Base-by-base conservation (phyloP, 169 alveolate species). In the Neospora caninum region DNA sequence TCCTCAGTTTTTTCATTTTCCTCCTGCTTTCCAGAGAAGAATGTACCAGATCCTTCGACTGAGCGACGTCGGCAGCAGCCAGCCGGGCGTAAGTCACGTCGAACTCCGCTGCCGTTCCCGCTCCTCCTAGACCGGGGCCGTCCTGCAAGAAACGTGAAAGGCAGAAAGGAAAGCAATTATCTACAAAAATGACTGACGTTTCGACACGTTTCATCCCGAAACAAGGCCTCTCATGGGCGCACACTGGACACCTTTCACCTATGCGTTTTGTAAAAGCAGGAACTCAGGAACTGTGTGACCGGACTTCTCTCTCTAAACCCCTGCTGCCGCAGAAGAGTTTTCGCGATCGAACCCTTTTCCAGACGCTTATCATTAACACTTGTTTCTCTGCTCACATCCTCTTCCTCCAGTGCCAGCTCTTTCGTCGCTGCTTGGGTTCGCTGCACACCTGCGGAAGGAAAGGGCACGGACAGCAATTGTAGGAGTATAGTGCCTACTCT, bases 11-110 rank as follows among this genome's bases (percentile, higher is more conserved):
- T 13, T 7, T 13, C 58, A 13, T 13, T 49, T 49, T 13, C 58
- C 13, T 49, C 58, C 58, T 49, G 7, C 73, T 13, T 27, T 64
- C 25, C n/a, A 18, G 9, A 41, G 25, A 43, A 16, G 0, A 49
- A 82, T 67, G 4, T 42, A 82, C 89, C 89, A 82, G 29, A 49
- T 82, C 89, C 64, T 82, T 82, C 64, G 89, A 82, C n/a, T 39
- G 69, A 82, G n/a, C 18, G 53, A 43, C 41, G 38, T 82, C 89
- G 34, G 89, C 89, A 43, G 89, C 89, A 38, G 89, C 89, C 16
- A 82, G 89, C 41, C 89, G 53, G 38, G 89, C 89, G 38, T 82
- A 82, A 42, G 54, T 6, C 89, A 82, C n/a, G 38, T 82, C 89
- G 38, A 82, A 82, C 67, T 82, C 89, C 25, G 89, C 89, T 18